Conservation (phyloP, 2,329 filamentous ascomycete species). For the Pseudofabraea citricarpa region DNA sequence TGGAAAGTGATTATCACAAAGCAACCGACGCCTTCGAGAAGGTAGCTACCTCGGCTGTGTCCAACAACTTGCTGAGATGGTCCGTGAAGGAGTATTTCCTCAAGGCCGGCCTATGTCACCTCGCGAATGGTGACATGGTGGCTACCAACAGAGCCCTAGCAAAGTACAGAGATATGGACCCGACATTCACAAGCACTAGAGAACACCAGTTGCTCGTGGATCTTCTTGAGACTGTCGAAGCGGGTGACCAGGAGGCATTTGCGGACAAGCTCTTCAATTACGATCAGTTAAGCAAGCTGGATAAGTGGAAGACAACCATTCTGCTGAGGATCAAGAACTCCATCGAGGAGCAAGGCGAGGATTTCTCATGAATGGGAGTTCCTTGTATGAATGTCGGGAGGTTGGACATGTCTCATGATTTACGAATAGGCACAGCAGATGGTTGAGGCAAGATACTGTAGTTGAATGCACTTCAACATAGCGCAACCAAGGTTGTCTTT, state of each 20-base stretch:
- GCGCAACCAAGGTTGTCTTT: background rate
- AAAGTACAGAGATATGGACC: conserved; percentile 75
- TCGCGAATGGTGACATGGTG: conserved; percentile 70
- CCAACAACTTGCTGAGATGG: conserved; percentile 91
- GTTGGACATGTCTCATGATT: background rate
- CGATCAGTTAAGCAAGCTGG: conserved; percentile 87
- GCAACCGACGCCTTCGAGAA: conserved; percentile 62
- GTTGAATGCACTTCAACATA: too few species aligned
- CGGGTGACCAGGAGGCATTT: conserved; percentile 76
- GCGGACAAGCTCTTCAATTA: conserved; percentile 83
- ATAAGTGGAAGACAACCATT: conserved; percentile 94
- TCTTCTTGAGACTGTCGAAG: conserved; percentile 68
- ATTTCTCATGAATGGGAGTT: conserved; percentile 51
- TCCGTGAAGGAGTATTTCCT: conserved; percentile 94
- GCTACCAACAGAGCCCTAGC: conserved; percentile 75
- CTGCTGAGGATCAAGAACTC: conserved; percentile 77
- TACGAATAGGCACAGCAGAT: too few species aligned
- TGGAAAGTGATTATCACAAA: conserved; percentile 61
- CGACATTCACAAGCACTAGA: conserved; percentile 68
- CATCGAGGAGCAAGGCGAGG: conserved; percentile 68
- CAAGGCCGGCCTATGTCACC: conserved; percentile 88
- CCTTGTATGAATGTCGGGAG: background rate
- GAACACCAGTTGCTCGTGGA: conserved; percentile 80
- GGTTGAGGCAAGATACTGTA: too few species aligned
- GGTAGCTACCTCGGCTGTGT: conserved; percentile 71